A percentile compares a stretch with the other conserved stretches of the same genome.
phyloP scores from a whole-genome alignment of 805 yeast species.

The Starmerella vitae region DNA sequence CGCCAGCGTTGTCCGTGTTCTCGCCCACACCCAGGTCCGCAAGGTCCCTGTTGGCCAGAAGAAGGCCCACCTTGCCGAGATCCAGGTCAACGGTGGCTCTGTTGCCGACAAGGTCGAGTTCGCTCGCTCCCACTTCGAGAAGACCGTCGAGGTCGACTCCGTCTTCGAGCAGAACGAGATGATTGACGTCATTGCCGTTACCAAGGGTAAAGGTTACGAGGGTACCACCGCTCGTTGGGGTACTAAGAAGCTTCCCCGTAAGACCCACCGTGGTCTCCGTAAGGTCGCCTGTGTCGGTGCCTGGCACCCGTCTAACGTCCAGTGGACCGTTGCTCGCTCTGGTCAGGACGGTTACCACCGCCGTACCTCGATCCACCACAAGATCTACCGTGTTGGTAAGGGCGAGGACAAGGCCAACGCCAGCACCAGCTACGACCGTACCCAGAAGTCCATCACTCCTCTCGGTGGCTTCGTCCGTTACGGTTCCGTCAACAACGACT shows the following conservation, averaged over 20 bases:
- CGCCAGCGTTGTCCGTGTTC: constrained; percentile 96
- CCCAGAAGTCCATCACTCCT: constrained; percentile 99
- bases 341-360: constrained; percentile 99
- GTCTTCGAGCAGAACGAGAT: constrained; percentile 98
- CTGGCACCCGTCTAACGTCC: constrained; percentile 99
- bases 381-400: constrained; percentile 97
- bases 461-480: constrained; percentile 99
- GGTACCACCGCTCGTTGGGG: constrained; percentile 99
- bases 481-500: constrained; percentile 97
- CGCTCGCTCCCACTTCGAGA: constrained; percentile 98
- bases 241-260: constrained; percentile 99
- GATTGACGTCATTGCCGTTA: constrained; percentile 97
- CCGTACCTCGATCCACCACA: constrained; percentile 99
- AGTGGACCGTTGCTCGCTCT: constrained; percentile 99
- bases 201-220: constrained; percentile 99
- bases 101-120: constrained; percentile 93
- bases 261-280: constrained; percentile 99
- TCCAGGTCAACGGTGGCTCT: constrained; percentile 99
- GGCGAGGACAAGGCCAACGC: constrained; percentile 89
- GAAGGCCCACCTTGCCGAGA: constrained; percentile 99
- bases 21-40: constrained; percentile 98
- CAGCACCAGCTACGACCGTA: constrained; percentile 97
- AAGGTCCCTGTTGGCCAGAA: constrained; percentile 98
- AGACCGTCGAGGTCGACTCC: constrained; percentile 89
- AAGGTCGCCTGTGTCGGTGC: constrained; percentile 99